Percentiles rank a stretch among this genome's conserved stretches.
phyloP scores from a whole-genome alignment of 2,329 filamentous ascomycete genomes.

The Aschersonia sp. region DNA sequence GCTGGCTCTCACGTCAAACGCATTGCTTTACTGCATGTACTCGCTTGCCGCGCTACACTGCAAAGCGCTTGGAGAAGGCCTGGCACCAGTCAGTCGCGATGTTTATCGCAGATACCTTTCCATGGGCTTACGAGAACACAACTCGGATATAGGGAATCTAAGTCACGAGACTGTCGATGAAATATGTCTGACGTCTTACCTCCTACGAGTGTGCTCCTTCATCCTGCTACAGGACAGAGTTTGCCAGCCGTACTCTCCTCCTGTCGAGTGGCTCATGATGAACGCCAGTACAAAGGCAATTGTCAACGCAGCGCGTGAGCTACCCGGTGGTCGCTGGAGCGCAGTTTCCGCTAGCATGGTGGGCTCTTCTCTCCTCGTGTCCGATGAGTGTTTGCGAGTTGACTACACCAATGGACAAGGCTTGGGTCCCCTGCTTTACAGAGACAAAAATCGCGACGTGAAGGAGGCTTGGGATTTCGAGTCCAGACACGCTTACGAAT shows the following conservation, averaged over 20 bases:
- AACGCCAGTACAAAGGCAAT: slow-evolving; percentile 6
- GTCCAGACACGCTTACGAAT: slow-evolving; percentile 7
- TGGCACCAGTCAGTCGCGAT: slow-evolving; percentile 3
- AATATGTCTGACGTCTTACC: slow-evolving; percentile 6
- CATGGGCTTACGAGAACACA: slow-evolving; percentile 8
- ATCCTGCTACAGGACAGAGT: slow-evolving; percentile 6
- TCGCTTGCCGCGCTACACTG: slow-evolving; percentile 7
- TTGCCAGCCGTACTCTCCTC: slow-evolving; percentile 6
- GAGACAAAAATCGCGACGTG: slow-evolving; percentile 2
- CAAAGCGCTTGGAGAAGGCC: slow-evolving; percentile 1
- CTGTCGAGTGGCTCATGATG: slow-evolving; percentile 8
- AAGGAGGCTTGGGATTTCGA: slow-evolving; percentile 7
- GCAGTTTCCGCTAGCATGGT: slow-evolving; percentile 4
- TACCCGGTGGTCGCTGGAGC: slow-evolving; percentile 2
- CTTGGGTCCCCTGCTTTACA: slow-evolving; percentile 4
- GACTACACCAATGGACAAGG: slow-evolving; percentile 3
- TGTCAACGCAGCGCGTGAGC: slow-evolving; percentile 2
- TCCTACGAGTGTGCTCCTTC: slow-evolving; percentile 7
- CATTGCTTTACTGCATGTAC: slow-evolving; percentile 8
- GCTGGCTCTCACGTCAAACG: slow-evolving; percentile 6
- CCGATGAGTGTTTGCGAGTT: slow-evolving; percentile 4
- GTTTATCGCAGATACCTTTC: slow-evolving; percentile 7
- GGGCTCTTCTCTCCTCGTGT: slow-evolving; percentile 4
- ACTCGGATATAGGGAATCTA: slow-evolving; percentile 4
- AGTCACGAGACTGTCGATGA: slow-evolving; percentile 3